Percentiles rank a stretch among this genome's conserved stretches.
These are phyloP conservation scores for Eutrema yunnanense DNA, from an alignment of 345 rosid genomes.

Conservation along the genomic window DNA sequence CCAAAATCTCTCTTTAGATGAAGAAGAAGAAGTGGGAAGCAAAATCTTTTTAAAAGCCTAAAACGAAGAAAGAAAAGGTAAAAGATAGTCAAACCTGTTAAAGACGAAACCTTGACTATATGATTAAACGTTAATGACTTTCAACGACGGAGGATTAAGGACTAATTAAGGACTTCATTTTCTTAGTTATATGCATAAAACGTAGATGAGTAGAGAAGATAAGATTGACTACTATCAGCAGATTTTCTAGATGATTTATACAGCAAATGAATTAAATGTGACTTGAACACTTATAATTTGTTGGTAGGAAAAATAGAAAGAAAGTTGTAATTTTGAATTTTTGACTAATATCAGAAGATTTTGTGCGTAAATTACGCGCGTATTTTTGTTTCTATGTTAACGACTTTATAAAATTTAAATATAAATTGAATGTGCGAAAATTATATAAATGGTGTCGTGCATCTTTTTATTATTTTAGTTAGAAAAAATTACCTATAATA, in stretches of 20 bases:
- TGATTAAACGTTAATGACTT: constrained; percentile 6
- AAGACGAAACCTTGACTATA: background rate
- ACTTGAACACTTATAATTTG: background rate
- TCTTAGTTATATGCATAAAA: background rate
- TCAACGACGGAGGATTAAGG: background rate
- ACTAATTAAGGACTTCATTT: background rate
- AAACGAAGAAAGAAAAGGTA: background rate
- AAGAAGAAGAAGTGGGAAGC: background rate
- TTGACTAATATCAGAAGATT: background rate
- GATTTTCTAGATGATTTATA: background rate
- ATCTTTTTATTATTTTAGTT: no score
- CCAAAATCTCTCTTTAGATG: constrained; percentile 7
- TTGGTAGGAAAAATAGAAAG: background rate
- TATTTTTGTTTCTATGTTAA: background rate
- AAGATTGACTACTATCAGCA: background rate
- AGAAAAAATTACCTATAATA: no score
- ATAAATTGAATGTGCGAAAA: no score
- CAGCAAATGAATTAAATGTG: background rate
- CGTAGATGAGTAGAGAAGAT: background rate
- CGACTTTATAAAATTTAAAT: no score
- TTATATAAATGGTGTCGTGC: no score
- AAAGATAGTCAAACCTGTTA: background rate
- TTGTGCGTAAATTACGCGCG: background rate
- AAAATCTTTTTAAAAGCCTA: background rate
- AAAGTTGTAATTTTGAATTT: background rate